Conservation (phyloP, 805 yeast species). For the Hanseniaspora pseudoguilliermondii region DNA sequence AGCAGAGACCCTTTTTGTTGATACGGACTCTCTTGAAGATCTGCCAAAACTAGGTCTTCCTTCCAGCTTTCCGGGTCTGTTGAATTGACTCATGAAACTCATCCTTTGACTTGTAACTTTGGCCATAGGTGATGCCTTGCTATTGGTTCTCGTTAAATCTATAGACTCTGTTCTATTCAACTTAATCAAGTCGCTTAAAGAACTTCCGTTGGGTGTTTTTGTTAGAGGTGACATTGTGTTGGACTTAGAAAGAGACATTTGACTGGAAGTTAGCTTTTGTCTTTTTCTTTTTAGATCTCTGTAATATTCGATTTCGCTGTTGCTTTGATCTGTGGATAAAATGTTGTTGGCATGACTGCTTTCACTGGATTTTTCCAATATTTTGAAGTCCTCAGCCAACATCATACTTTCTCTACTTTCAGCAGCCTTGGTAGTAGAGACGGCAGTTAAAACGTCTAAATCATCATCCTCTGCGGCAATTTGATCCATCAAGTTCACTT, state of each 20-base stretch:
- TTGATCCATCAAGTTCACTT: neutral
- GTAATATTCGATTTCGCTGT: constrained; percentile 7
- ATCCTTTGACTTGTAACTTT: neutral
- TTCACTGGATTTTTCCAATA: neutral
- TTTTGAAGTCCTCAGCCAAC: constrained; percentile 2
- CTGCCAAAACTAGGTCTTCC: neutral
- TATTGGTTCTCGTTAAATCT: neutral
- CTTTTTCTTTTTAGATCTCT: constrained; percentile 8
- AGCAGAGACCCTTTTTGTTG: neutral
- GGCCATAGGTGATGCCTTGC: neutral
- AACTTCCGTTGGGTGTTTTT: neutral
- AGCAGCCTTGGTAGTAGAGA: neutral
- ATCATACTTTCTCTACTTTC: constrained; percentile 5
- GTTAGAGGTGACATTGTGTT: neutral
- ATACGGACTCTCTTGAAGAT: neutral
- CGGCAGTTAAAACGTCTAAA: neutral
- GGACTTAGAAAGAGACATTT: neutral
- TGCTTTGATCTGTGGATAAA: neutral
- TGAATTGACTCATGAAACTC: constrained; percentile 2
- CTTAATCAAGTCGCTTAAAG: constrained; percentile 7
- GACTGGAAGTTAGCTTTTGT: constrained; percentile 8
- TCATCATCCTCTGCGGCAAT: neutral
- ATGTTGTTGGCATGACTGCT: neutral
- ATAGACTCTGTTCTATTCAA: constrained; percentile 3
- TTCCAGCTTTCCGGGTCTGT: neutral